phyloP scores from a whole-genome alignment of 2,329 filamentous ascomycete species.

The Aspergillus aculeatinus region DNA sequence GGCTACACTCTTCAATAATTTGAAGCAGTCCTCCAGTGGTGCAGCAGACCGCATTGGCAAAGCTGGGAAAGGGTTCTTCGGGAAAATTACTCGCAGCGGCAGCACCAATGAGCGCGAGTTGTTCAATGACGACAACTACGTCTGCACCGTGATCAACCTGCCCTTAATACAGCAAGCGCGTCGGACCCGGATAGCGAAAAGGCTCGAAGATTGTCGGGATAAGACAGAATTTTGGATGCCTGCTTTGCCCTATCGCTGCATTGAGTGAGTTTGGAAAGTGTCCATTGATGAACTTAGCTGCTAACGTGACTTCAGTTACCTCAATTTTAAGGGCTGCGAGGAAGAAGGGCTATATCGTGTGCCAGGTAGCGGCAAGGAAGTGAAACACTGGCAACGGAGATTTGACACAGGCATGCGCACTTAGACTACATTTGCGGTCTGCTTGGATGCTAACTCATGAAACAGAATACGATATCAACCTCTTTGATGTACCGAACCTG shows the following conservation, averaged over 20 bases:
- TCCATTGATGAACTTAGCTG: neutral
- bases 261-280: slow-evolving; percentile 61
- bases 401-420: slow-evolving; percentile 73
- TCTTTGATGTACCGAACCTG: slow-evolving; percentile 81
- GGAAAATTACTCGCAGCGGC: slow-evolving; percentile 69
- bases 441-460: neutral
- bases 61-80: slow-evolving; percentile 78
- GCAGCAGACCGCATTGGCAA: slow-evolving; percentile 70
- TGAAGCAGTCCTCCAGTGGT: slow-evolving; percentile 70
- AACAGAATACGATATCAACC: slow-evolving; percentile 79
- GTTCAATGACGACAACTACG: slow-evolving; percentile 79
- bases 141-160: slow-evolving; percentile 79
- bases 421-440: neutral
- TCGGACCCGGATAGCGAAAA: slow-evolving; percentile 86
- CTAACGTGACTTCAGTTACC: slow-evolving; percentile 57
- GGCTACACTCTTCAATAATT: slow-evolving; percentile 66
- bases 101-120: slow-evolving; percentile 67
- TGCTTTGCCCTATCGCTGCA: slow-evolving; percentile 88
- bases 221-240: slow-evolving; percentile 99
- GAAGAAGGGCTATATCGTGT: slow-evolving; percentile 92
- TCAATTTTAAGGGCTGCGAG: slow-evolving; percentile 92
- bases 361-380: slow-evolving; percentile 82
- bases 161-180: slow-evolving; percentile 86
- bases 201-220: slow-evolving; percentile 80
- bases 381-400: slow-evolving; percentile 88